Base-by-base conservation (phyloP, 352 stramenopile genomes). In the Phytophthora pistaciae region DNA sequence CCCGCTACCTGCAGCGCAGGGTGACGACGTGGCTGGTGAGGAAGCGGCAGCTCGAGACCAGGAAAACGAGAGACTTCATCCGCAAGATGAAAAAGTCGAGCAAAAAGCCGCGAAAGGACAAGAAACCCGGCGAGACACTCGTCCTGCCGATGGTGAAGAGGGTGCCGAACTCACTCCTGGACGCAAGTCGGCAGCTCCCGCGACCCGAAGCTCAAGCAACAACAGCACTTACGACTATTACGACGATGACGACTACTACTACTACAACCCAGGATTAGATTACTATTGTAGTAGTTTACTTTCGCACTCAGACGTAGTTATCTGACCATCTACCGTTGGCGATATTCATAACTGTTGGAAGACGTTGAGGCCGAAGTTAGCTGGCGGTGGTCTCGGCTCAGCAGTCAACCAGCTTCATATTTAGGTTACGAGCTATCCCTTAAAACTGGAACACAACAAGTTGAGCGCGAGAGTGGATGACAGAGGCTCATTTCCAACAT, bases 81-180 rank as follows among this genome's bases (percentile, higher is more conserved):
- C 84, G 84, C 64, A 90, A 90, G 64, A 91, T 91, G 68, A 92
- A 91, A 62, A 92, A 92, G 55, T 77, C 82, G 11, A 87, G 79
- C n/a, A 77, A 75, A 2, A 83, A 83, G 4, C 72, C 82, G 16
- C 31, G 20, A 33, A 60, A 38, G 20, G 8, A 29, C 33, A 49
- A 50, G 33, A 46, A 50, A 23, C 87, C 88, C 29, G 86, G 61
- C 79, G 81, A 44, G 75, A 91, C 81, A 3, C 75, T 82, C n/a
- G 83, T 89, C 31, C 88, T 90, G 69, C 89, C 84, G 16, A 83
- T 88, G 31, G 31, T 61, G 3, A 61, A 61, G 46, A 14, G 31
- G 16, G 55, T 38, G 16, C 29, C 53, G 3, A 53, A 14, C 3
- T 16, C 49, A 7, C 23, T 33, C 23, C 13, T 36, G 13, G 49